Conservation (phyloP, 2,329 filamentous ascomycete species). For the Exophiala oligosperma region DNA sequence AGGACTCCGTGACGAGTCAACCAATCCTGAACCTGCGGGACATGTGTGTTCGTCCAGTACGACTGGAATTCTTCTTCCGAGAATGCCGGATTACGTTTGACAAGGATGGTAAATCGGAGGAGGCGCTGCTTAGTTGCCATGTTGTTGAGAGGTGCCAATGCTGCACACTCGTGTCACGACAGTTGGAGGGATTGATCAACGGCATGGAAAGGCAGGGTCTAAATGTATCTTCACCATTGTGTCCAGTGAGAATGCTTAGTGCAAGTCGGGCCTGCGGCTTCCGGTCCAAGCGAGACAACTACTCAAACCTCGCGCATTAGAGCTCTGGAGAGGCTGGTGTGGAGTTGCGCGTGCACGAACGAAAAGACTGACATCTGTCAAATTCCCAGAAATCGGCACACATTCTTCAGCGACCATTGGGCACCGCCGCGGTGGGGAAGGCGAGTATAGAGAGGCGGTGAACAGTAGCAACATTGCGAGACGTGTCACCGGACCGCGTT, state of each 20-base stretch:
- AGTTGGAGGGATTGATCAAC: neutral
- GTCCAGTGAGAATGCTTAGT: neutral
- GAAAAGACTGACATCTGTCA: neutral
- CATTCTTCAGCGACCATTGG: neutral
- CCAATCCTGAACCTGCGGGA: slow-evolving; percentile 2
- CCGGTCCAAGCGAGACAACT: neutral
- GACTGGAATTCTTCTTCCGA: slow-evolving; percentile 10
- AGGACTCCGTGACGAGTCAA: slow-evolving; percentile 6
- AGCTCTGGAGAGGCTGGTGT: neutral
- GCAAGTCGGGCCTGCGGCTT: neutral
- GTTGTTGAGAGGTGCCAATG: neutral
- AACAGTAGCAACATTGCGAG: neutral
- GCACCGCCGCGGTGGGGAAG: neutral
- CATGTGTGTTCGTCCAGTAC: slow-evolving; percentile 10
- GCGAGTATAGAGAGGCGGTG: neutral
- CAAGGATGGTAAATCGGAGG: slow-evolving; percentile 7
- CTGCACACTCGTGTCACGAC: neutral
- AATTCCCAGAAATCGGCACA: neutral
- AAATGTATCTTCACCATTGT: neutral
- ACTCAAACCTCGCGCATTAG: neutral
- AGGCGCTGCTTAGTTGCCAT: slow-evolving; percentile 6
- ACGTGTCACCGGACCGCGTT: neutral
- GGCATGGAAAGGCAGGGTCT: neutral
- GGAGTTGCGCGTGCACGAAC: neutral
- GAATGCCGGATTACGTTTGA: slow-evolving; percentile 7